Evolutionary conservation across 225 moss, liverwort and hornwort species (phyloP), one percentile per base, ranked within the genome.

Genomic region (Polytrichum formosum): DNA sequence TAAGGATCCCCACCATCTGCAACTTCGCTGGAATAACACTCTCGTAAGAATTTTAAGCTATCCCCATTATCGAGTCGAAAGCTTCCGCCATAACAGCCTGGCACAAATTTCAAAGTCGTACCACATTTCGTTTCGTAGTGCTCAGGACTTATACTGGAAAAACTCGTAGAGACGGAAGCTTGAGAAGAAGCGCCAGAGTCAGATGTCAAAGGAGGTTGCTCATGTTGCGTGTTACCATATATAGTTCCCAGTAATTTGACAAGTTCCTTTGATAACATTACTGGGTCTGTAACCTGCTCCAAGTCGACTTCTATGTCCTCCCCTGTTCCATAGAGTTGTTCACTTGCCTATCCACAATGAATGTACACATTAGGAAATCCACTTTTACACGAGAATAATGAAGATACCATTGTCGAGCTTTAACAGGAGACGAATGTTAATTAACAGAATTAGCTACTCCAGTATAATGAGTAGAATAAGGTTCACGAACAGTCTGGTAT

Each of bases 101-200:
- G 66, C 46, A 70, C 46, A 54, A 67, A 67, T 69, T 78, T 75
- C 7, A 53, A 64, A 18, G 30, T 67, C 6, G 16, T 20, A 6
- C 67, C 64, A 55, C 70, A 75, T 29, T 20, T 55, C 55, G 29
- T 70, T 70, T 79, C 74, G 74, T 66, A 79, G 10, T 64, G 18
- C 28, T 67, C 78, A 61, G 78, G 73, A 29, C 61, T 81, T 67
- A 61, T 55, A 75, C 75, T 78, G 10, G 75, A 78, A 37, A 16
- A 61, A 21, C 60, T 60, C 25, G 70, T 70, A 7, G 70, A 70
- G 18, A 70, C 18, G 18, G 70, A 61, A 61, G 59, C 75, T 77
- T 77, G 80, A 25, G 86, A 80, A 65, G 81, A 84, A 30, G 82
- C 74, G 59, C 80, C 75, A 54, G 82, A 80, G 65, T 82, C 80